Percentiles rank a stretch among this genome's conserved stretches.
These are phyloP conservation scores for Bryopsis sp. DNA, from an alignment of 139 green algal genomes.

Conservation along the genomic window DNA sequence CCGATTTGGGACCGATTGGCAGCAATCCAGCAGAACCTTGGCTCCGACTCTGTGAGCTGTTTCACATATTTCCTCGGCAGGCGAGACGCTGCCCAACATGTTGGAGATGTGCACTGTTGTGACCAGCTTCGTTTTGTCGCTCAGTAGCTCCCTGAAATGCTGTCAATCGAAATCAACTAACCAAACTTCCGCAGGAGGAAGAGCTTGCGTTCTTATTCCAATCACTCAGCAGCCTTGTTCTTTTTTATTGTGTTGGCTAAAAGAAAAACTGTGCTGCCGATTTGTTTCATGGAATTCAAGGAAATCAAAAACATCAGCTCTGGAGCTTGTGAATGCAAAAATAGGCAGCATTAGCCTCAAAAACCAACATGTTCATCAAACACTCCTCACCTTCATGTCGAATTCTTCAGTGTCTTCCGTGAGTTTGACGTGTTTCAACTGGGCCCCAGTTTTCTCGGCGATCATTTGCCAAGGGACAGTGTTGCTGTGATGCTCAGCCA, in stretches of 20 bases:
- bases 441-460: slow-evolving; percentile 64
- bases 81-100: slow-evolving; percentile 63
- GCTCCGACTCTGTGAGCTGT: slow-evolving; percentile 48
- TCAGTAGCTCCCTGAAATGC: slow-evolving; percentile 41
- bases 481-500: slow-evolving; percentile 97
- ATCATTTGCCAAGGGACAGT: slow-evolving; percentile 97
- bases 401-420: slow-evolving; percentile 52
- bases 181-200: too few relatives aligned
- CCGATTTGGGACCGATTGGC: slow-evolving; percentile 95
- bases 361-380: too few relatives aligned
- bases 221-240: too few relatives aligned
- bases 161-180: slow-evolving; percentile 19
- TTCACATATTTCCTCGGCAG: slow-evolving; percentile 21
- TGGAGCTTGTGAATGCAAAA: too few relatives aligned
- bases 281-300: too few relatives aligned
- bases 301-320: too few relatives aligned
- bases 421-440: slow-evolving; percentile 59
- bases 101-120: slow-evolving; percentile 91
- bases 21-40: slow-evolving; percentile 88
- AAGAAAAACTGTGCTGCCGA: too few relatives aligned
- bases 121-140: slow-evolving; percentile 65
- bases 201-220: too few relatives aligned
- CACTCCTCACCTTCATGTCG: slow-evolving; percentile 40
- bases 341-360: too few relatives aligned
- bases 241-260: too few relatives aligned